These are phyloP conservation scores for Cyclanthera cordifolia DNA, from an alignment of 306 rosid genomes.

Conservation along the genomic window DNA sequence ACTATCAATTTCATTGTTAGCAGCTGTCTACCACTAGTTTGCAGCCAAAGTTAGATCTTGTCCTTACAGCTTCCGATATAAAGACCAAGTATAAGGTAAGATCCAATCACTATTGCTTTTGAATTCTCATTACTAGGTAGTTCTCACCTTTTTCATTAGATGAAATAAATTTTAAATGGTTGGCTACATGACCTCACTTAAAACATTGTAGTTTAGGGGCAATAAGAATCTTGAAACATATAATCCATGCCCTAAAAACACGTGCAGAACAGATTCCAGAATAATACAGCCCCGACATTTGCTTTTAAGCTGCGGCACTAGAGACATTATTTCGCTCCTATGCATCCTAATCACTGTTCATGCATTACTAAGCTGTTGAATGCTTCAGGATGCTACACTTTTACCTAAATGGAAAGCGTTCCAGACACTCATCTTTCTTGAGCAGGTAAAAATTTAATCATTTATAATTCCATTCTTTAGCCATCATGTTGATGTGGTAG, in stretches of 20 bases:
- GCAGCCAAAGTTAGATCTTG: constrained; percentile 21
- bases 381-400: constrained; percentile 66
- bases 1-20: constrained; percentile 18
- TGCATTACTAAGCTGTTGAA: constrained; percentile 12
- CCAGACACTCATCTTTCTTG: constrained; percentile 69
- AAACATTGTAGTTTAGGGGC: not conserved
- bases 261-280: not conserved
- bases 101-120: not conserved
- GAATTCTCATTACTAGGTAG: not conserved
- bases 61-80: constrained; percentile 41
- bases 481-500: not conserved
- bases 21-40: constrained; percentile 28
- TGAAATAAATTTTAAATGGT: not conserved
- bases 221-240: not conserved
- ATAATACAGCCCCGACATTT: not conserved
- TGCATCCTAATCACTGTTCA: not conserved
- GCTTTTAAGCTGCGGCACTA: not conserved
- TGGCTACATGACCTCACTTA: not conserved
- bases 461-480: not conserved
- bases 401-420: constrained; percentile 83
- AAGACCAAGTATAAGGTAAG: constrained; percentile 53
- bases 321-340: not conserved
- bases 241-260: not conserved
- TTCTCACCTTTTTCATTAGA: not conserved
- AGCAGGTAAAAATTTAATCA: constrained; percentile 46